Base-by-base conservation (phyloP, 2,329 filamentous ascomycete genomes). In the Thelonectria discophora region DNA sequence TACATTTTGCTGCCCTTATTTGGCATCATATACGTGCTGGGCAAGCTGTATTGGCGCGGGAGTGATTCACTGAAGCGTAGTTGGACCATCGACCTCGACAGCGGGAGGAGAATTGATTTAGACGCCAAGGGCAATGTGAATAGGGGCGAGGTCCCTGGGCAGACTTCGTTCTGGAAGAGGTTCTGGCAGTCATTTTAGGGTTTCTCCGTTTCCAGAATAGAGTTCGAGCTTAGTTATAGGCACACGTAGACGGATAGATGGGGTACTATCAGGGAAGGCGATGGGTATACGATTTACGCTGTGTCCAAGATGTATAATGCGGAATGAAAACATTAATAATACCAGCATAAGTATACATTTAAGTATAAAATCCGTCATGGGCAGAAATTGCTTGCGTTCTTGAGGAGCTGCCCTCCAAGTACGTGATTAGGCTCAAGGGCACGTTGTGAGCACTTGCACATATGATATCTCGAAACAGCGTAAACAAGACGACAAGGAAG, bases 1-100 rank as follows among this genome's bases (percentile, higher is more conserved):
- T 89, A 89, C 67, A 85, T 89, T 56, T 73, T 89, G 21, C 70
- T 89, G 30, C 85, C 85, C 2, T 74, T 89, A 0, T 89, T 89
- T 65, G 81, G 77, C 1, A 59, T 88, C 43, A 87, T 89, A 15
- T 88, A 84, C 65, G 62, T 81, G 1, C 79, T 69, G 1, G 86
- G 85, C 69, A 89, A 88, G 71, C 53, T 86, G 5, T 74, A 79
- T 42, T 86, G 84, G 75, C 69, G 75, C 24, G 67, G 72, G n/a
- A 80, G 79, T 62, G 88, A 87, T 2, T 78, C 73, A 7, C 76
- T 82, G 58, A 83, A 84, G 80, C 73, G 78, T 5, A 72, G 78
- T 6, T 74, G 80, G 55, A 84, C 87, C 55, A 82, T 88, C 21
- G 85, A 89, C 68, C 76, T 88, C 43, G 80, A 83, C 49, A 82